Conservation (phyloP, 805 yeast genomes). For the Zygotorulaspora florentina region DNA sequence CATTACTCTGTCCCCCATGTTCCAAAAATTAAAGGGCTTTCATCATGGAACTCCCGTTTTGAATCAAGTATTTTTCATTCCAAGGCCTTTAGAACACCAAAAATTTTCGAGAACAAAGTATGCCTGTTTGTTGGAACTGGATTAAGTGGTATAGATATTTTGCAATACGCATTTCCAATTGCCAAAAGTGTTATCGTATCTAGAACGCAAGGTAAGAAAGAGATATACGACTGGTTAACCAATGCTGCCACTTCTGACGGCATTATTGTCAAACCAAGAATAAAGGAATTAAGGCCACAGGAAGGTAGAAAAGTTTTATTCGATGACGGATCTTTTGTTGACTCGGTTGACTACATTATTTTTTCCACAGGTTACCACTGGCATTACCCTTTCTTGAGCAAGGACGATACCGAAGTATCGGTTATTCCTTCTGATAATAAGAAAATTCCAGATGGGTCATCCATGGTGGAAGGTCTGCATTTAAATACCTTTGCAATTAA, state of each 20-base stretch:
- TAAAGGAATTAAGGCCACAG: slow-evolving; percentile 27
- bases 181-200: slow-evolving; percentile 52
- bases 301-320: slow-evolving; percentile 31
- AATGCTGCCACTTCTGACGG: slow-evolving; percentile 39
- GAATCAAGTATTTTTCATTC: slow-evolving; percentile 42
- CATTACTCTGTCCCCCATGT: slow-evolving; percentile 41
- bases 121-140: slow-evolving; percentile 41
- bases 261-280: slow-evolving; percentile 36
- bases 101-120: slow-evolving; percentile 28
- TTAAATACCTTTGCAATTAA: slow-evolving; percentile 42
- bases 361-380: slow-evolving; percentile 47
- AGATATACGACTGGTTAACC: slow-evolving; percentile 38
- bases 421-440: slow-evolving; percentile 5
- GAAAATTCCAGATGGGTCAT: slow-evolving; percentile 12
- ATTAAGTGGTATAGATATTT: slow-evolving; percentile 38
- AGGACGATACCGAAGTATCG: slow-evolving; percentile 9
- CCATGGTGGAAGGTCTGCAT: slow-evolving; percentile 39
- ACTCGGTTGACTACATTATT: slow-evolving; percentile 28
- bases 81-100: slow-evolving; percentile 16
- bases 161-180: slow-evolving; percentile 39
- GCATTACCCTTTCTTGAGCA: slow-evolving; percentile 19
- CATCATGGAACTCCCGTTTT: slow-evolving; percentile 15
- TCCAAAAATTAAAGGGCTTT: slow-evolving; percentile 26
- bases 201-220: slow-evolving; percentile 65
- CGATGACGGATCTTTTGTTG: slow-evolving; percentile 32